Conservation (phyloP, 2,329 filamentous ascomycete genomes). For the Verticillium nonalfalfae region DNA sequence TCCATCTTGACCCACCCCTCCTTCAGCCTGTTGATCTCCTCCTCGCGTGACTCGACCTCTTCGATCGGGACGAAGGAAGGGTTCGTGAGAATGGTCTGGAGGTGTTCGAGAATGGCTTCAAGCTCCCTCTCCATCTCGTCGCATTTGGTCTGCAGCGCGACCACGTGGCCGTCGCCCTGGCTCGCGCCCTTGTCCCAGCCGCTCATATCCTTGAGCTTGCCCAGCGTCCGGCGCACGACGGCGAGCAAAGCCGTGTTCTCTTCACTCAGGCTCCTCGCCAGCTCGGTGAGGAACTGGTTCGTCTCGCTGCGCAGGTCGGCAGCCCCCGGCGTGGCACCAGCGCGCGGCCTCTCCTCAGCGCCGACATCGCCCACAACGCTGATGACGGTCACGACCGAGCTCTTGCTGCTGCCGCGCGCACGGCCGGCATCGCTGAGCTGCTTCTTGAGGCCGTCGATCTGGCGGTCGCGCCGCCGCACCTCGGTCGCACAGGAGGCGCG, state of each 20-base stretch:
- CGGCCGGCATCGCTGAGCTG: constrained; percentile 69
- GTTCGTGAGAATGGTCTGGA: constrained; percentile 82
- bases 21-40: constrained; percentile 78
- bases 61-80: constrained; percentile 94
- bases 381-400: constrained; percentile 49
- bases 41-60: constrained; percentile 86
- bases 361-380: constrained; percentile 48
- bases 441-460: constrained; percentile 83
- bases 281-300: constrained; percentile 79
- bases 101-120: constrained; percentile 70
- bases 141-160: constrained; percentile 30
- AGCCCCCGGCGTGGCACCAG: constrained; percentile 34
- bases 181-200: constrained; percentile 34
- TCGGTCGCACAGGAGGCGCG: constrained; percentile 85
- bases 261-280: constrained; percentile 78
- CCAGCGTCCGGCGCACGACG: constrained; percentile 65
- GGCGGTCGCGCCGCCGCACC: constrained; percentile 80
- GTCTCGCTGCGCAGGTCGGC: constrained; percentile 75
- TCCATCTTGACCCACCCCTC: constrained; percentile 95
- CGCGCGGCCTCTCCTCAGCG: constrained; percentile 35
- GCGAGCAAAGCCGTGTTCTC: constrained; percentile 81
- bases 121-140: constrained; percentile 71
- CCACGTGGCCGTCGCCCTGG: constrained; percentile 18
- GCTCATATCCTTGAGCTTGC: constrained; percentile 64
- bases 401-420: constrained; percentile 50